Conservation (phyloP, 352 stramenopile genomes). For the Phytopythium vexans region DNA sequence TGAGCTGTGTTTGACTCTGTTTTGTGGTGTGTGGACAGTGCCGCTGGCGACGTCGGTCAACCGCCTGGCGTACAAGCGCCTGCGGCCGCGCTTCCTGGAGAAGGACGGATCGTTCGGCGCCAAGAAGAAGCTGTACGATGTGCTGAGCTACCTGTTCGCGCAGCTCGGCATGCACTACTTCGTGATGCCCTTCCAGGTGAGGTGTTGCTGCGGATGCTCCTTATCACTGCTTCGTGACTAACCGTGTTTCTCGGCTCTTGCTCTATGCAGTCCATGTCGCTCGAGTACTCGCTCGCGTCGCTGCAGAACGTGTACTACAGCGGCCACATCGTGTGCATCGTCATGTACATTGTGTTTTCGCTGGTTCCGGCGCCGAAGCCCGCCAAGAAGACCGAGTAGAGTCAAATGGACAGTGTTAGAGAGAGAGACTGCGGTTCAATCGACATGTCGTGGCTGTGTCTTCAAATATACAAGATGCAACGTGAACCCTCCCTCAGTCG, state of each 20-base stretch:
- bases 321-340: constrained; percentile 60
- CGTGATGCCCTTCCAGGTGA: constrained; percentile 65
- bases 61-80: constrained; percentile 42
- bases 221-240: neutral
- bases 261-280: constrained; percentile 49
- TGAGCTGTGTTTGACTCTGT: neutral
- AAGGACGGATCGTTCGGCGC: constrained; percentile 41
- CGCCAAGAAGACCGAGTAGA: constrained; percentile 55
- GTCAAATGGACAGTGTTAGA: too few species aligned
- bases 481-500: too few species aligned
- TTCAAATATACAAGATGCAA: too few species aligned
- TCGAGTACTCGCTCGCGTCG: constrained; percentile 57
- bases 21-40: constrained; percentile 20
- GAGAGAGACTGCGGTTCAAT: too few species aligned
- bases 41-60: constrained; percentile 68
- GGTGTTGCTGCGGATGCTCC: neutral
- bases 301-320: constrained; percentile 69
- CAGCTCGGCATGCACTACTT: constrained; percentile 64
- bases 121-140: constrained; percentile 65
- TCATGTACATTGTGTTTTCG: constrained; percentile 71
- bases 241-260: neutral
- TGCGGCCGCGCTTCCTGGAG: constrained; percentile 61
- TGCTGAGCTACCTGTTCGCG: constrained; percentile 43
- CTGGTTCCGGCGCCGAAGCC: constrained; percentile 50
- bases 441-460: too few species aligned